Percentiles rank a stretch among this genome's conserved stretches.
These are phyloP conservation scores for Croton setiger DNA, from an alignment of 441 rosid species.

Conservation along the genomic window DNA sequence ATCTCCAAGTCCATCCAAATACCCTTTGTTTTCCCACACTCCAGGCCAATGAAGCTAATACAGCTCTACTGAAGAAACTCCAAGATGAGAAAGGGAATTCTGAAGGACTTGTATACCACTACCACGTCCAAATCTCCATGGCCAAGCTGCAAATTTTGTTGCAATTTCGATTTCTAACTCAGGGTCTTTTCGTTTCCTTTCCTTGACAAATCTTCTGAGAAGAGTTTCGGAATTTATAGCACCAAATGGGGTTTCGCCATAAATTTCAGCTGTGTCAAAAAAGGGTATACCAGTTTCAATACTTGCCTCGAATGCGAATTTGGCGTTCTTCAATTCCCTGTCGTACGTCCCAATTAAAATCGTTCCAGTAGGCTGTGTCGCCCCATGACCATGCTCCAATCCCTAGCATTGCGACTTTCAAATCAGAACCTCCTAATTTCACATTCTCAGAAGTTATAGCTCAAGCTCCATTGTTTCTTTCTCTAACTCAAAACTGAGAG, in stretches of 20 bases:
- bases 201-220: constrained; percentile 81
- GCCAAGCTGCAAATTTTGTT: constrained; percentile 94
- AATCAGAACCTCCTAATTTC: constrained; percentile 74
- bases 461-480: constrained; percentile 30
- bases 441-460: constrained; percentile 54
- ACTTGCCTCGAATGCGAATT: constrained; percentile 72
- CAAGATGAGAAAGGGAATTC: constrained; percentile 79
- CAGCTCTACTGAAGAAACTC: constrained; percentile 74
- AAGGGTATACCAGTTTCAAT: constrained; percentile 73
- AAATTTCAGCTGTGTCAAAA: constrained; percentile 92
- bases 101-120: constrained; percentile 79
- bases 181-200: constrained; percentile 59
- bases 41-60: constrained; percentile 99
- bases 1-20: constrained; percentile 96
- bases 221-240: constrained; percentile 83
- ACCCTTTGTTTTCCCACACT: constrained; percentile 97
- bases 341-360: constrained; percentile 93
- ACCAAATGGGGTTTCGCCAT: constrained; percentile 86
- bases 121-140: constrained; percentile 91
- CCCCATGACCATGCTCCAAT: constrained; percentile 99
- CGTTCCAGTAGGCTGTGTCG: constrained; percentile 89
- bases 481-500: constrained; percentile 29
- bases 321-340: constrained; percentile 75
- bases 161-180: constrained; percentile 64
- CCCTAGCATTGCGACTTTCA: constrained; percentile 76